Percentiles rank a stretch among this genome's conserved stretches.
Conservation (phyloP, 1,139 yeast species). For the Spathaspora jeffriesii region DNA sequence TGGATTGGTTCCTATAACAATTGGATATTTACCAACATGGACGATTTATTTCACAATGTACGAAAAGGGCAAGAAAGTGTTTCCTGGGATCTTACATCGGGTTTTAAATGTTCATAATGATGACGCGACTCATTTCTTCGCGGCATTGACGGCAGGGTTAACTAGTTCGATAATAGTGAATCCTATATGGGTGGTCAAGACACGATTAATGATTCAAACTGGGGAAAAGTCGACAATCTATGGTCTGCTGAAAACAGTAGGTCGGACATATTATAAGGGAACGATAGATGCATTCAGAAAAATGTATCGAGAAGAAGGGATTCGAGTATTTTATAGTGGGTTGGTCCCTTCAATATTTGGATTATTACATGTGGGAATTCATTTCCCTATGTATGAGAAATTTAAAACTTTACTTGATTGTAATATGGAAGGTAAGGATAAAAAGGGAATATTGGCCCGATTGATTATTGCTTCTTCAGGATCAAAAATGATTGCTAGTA, state of each 20-base stretch:
- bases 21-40: slow-evolving; percentile 91
- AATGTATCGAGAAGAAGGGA: slow-evolving; percentile 63
- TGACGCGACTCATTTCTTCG: slow-evolving; percentile 32
- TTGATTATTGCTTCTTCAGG: no score
- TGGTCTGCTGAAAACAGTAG: slow-evolving; percentile 52
- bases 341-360: no score
- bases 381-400: no score
- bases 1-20: slow-evolving; percentile 76
- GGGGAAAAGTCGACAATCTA: no score
- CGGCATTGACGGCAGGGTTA: slow-evolving; percentile 63
- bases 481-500: no score
- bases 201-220: no score
- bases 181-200: slow-evolving; percentile 92
- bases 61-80: slow-evolving; percentile 50
- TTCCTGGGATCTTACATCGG: slow-evolving; percentile 21
- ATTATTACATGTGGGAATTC: no score
- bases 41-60: slow-evolving; percentile 80
- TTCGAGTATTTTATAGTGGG: slow-evolving; percentile 79
- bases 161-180: slow-evolving; percentile 77
- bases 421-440: no score
- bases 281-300: slow-evolving; percentile 53
- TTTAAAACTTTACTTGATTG: no score
- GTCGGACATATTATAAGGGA: slow-evolving; percentile 64
- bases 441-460: no score
- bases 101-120: slow-evolving; percentile 27